These are phyloP conservation scores for Taxillus chinensis DNA, from an alignment of 164 flowering plant genomes.

Conservation along the genomic window DNA sequence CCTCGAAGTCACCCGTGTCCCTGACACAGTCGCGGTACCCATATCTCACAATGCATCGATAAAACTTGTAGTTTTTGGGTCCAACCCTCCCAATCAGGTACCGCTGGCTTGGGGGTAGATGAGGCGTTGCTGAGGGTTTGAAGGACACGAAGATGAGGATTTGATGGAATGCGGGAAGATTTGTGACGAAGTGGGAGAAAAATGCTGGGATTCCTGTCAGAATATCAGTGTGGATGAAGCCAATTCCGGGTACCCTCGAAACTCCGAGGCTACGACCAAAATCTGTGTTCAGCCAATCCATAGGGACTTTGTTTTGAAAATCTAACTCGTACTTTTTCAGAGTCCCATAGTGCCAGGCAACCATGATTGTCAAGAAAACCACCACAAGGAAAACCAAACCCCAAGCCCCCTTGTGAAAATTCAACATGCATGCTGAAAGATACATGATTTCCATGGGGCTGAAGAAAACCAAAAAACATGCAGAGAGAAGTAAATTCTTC, in stretches of 20 bases:
- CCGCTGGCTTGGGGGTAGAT: conserved; percentile 28
- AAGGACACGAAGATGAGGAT: conserved; percentile 58
- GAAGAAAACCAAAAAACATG: conserved; percentile 13
- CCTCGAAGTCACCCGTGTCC: conserved; percentile 53
- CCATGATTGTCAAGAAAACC: conserved; percentile 14
- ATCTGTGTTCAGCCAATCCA: conserved; percentile 42
- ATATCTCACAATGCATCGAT: conserved; percentile 58
- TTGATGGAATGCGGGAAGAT: conserved; percentile 71
- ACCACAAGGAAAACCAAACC: conserved; percentile 12
- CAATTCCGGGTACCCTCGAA: conserved; percentile 64
- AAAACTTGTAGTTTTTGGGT: conserved; percentile 34
- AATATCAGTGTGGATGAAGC: conserved; percentile 58
- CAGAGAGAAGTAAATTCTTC: conserved; percentile 15
- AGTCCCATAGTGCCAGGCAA: conserved; percentile 42
- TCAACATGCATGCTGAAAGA: conserved; percentile 17
- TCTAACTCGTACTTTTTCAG: conserved; percentile 51
- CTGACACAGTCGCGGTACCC: conserved; percentile 43
- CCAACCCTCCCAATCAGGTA: conserved; percentile 57
- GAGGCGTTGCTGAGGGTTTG: conserved; percentile 41
- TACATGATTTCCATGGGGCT: conserved; percentile 17
- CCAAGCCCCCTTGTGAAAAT: conserved; percentile 31
- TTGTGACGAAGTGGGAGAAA: conserved; percentile 67
- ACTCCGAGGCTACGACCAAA: conserved; percentile 50
- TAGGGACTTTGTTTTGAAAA: conserved; percentile 48
- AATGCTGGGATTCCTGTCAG: conserved; percentile 58